Base-by-base conservation (phyloP, 2,329 filamentous ascomycete genomes). In the Bimuria novae-zelandiae region DNA sequence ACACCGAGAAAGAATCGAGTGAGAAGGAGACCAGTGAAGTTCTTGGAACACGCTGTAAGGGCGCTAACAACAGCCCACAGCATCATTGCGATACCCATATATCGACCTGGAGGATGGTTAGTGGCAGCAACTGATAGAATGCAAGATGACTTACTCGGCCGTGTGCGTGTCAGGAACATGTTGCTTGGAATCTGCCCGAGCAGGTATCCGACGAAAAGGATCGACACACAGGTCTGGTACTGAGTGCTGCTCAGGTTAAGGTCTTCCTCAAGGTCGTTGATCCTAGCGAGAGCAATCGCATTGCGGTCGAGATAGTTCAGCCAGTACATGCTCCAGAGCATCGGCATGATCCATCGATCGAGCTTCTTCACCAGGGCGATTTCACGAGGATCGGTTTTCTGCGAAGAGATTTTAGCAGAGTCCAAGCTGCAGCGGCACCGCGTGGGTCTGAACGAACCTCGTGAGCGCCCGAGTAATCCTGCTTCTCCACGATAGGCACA, bases 231-330 rank as follows among this genome's bases (percentile, higher is more conserved):
- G 1, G 65, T 68, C 25, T 68, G 60, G 30, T 63, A 65, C 19
- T 65, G 58, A 2, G 54, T 57, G 52, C 59, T 60, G 39, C 4
- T 47, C 19, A 65, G 57, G 23, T 75, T 65, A 12, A 87, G 74
- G 49, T 88, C 85, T 2, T 76, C 71, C 50, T 86, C 80, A 10
- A 89, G 74, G 11, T 85, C 84, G 64, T 84, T 82, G 41, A 89
- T 76, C 14, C 82, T 79, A 0, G 86, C 86, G 1, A 84, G 79
- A 1, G 84, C 84, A 58, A 88, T 86, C 66, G 87, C 85, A 68
- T 86, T 85, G 27, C 84, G 77, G 60, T 86, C 84, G 4, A 46
- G 29, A 14, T 46, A 46, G 21, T 46, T 55, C 33, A 56, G 48
- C 46, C 29, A 48, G 23, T 56, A 51, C 43, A 61, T 63, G 12